These are phyloP conservation scores for Macrocybe sp. DNA, from an alignment of 1,284 basidiomycete species.

Conservation along the genomic window DNA sequence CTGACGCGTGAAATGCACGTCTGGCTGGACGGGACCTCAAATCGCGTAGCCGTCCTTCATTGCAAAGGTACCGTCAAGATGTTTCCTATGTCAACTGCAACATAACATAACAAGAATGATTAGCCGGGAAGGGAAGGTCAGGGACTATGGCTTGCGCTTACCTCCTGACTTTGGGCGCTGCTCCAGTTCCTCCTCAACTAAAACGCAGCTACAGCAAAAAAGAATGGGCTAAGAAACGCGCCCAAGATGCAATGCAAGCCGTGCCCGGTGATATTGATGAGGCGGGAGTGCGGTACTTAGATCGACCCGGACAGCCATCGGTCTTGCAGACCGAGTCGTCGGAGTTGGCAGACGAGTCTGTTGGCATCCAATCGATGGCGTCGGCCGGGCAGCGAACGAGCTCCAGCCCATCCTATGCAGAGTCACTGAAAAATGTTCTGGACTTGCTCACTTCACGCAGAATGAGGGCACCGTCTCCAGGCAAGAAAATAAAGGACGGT, in stretches of 20 bases:
- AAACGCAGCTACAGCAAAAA: constrained; percentile 43
- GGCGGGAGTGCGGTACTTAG: too few species aligned
- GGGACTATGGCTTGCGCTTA: constrained; percentile 81
- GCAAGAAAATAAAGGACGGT: constrained; percentile 51
- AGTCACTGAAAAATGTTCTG: constrained; percentile 54
- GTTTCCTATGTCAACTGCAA: neutral
- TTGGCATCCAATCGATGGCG: constrained; percentile 1
- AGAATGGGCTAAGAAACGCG: constrained; percentile 43
- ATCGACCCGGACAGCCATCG: neutral
- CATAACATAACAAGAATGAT: neutral
- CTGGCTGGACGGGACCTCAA: constrained; percentile 70
- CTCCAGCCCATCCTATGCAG: constrained; percentile 14
- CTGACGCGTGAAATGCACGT: constrained; percentile 72
- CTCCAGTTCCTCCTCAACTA: constrained; percentile 42
- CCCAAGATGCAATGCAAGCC: constrained; percentile 44
- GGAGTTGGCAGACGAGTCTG: constrained; percentile 1
- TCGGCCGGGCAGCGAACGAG: constrained; percentile 17
- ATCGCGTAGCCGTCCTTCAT: constrained; percentile 79
- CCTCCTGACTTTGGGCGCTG: constrained; percentile 55
- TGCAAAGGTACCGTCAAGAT: constrained; percentile 65
- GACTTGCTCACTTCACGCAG: constrained; percentile 64
- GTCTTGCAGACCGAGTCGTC: neutral
- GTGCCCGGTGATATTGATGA: constrained; percentile 36
- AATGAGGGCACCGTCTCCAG: constrained; percentile 49
- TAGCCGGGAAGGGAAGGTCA: constrained; percentile 78